phyloP scores from a whole-genome alignment of 116 monocot genomes.

The Iris pallida region DNA sequence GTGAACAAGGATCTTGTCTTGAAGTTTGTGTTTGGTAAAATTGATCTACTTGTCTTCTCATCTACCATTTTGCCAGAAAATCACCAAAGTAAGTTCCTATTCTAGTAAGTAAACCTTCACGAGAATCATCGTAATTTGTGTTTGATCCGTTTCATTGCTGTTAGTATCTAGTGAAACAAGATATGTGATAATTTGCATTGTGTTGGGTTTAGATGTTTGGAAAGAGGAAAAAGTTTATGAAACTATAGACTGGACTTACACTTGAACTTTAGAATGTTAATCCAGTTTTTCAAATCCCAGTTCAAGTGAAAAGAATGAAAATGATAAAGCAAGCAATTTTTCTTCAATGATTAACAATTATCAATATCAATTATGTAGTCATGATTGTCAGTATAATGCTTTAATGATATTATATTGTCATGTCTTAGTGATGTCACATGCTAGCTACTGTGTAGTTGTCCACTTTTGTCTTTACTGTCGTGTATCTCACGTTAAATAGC shows the following conservation, averaged over 20 bases:
- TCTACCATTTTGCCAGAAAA: conserved; percentile 8
- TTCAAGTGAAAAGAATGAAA: background rate
- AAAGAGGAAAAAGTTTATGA: background rate
- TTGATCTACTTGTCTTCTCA: conserved; percentile 20
- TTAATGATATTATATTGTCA: background rate
- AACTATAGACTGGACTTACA: too few relatives aligned
- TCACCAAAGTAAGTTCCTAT: conserved; percentile 13
- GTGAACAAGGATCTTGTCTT: conserved; percentile 16
- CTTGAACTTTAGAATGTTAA: background rate
- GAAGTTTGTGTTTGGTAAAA: conserved; percentile 12
- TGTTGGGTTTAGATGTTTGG: background rate
- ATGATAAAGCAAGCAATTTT: background rate
- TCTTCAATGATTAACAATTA: background rate
- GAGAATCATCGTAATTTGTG: background rate
- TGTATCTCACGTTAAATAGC: too few relatives aligned
- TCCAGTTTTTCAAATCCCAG: background rate
- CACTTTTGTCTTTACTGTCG: too few relatives aligned
- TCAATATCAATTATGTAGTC: background rate
- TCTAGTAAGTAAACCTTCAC: background rate
- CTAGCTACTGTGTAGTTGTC: too few relatives aligned
- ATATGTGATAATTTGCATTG: background rate
- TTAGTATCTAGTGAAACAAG: background rate
- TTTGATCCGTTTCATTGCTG: background rate
- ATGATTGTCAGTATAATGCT: background rate
- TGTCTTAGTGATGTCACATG: too few relatives aligned